Evolutionary conservation across 768 basidiomycete species (phyloP), one percentile per base, ranked within the genome.

Genomic region (Nidularia pulvinata): DNA sequence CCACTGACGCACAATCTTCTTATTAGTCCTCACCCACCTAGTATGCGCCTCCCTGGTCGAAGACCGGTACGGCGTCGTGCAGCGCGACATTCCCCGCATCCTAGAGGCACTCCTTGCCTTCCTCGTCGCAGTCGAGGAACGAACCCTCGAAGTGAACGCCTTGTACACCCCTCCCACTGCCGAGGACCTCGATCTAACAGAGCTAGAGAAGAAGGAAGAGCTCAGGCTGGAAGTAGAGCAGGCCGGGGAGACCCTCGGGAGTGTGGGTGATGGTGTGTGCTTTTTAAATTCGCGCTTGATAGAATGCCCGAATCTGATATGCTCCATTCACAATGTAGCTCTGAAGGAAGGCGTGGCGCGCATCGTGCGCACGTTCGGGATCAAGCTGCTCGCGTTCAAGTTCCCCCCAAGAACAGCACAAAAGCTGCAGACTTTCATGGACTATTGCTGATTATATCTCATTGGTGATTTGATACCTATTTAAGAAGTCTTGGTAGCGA

Each of bases 31-130:
- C 3, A 81, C 88, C 1, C 77, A 80, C 48, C 73, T 94, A 6
- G 77, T 81, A 6, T 88, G 85, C 54, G 83, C 86, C 0, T 94
- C 93, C 4, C 70, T 95, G 11, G 74, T 76, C 1, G 93, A 94
- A 65, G 93, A 95, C 69, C 77, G 79, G 16, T 93, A 87, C 62
- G 93, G 93, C 19, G 81, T 86, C 34, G 90, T 93, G 10, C 93
- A 95, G 65, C 77, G 89, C 9, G 93, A 95, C 63, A 90, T 93
- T 16, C 88, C 92, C 0, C 85, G 83, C 55, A 84, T 93, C 32
- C 66, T 95, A 2, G 93, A 95, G 65, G 88, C 88, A 0, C 72
- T 94, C 57, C 64, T 89, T 10, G 79, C 79, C 0, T 89, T 87
- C 71, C 75, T 92, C 16, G 64, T 67, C 1, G 88, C 83, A 1